phyloP scores from a whole-genome alignment of 176 grass and related monocot species.

The Raddia guianensis region DNA sequence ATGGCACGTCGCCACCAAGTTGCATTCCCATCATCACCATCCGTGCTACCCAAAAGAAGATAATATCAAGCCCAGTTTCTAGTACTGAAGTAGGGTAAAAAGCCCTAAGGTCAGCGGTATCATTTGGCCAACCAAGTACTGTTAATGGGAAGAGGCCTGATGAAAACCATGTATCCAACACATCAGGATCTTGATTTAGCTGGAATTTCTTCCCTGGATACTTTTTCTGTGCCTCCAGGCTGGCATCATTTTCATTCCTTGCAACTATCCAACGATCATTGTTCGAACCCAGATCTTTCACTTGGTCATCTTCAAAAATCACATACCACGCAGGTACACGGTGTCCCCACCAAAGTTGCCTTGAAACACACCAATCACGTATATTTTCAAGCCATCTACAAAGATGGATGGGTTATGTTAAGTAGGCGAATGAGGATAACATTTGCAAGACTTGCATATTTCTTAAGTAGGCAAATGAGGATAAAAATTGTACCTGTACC shows the following conservation, averaged over 20 bases:
- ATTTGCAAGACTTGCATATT: constrained; percentile 4
- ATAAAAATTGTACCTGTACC: constrained; percentile 69
- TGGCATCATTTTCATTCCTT: constrained; percentile 74
- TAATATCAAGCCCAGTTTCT: constrained; percentile 87
- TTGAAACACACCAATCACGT: constrained; percentile 93
- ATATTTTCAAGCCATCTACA: constrained; percentile 92
- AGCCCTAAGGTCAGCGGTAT: constrained; percentile 65
- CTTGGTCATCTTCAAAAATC: constrained; percentile 64
- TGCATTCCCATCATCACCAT: constrained; percentile 97
- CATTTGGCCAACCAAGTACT: constrained; percentile 83
- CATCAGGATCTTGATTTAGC: constrained; percentile 88
- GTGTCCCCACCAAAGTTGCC: constrained; percentile 97
- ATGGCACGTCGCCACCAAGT: constrained; percentile 83
- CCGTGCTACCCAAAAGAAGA: constrained; percentile 93
- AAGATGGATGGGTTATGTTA: constrained; percentile 11
- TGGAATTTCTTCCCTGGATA: constrained; percentile 65
- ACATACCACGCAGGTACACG: constrained; percentile 87
- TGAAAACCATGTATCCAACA: constrained; percentile 94
- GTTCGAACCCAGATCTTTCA: constrained; percentile 62
- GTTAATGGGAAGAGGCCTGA: constrained; percentile 88
- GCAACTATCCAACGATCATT: constrained; percentile 85
- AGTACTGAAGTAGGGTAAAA: constrained; percentile 92
- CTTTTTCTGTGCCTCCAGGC: constrained; percentile 59
- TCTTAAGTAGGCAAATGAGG: not conserved
- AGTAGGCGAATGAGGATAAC: not conserved